phyloP scores from a whole-genome alignment of 768 basidiomycete genomes.

The Panaeolus papilionaceus region DNA sequence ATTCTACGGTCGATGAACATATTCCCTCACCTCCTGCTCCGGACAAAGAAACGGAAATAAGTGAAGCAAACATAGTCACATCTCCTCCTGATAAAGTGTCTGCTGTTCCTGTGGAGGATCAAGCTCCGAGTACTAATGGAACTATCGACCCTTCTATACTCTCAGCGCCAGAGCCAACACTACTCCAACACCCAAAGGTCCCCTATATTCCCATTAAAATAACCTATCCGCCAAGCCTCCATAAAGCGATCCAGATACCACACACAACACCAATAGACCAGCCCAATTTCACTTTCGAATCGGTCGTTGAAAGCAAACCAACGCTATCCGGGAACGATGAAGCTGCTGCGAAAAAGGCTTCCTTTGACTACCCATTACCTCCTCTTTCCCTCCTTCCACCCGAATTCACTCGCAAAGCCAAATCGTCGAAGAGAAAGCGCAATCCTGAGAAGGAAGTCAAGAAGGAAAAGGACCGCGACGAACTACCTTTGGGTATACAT shows the following conservation, averaged over 20 bases:
- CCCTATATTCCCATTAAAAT: constrained; percentile 25
- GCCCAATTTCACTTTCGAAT: constrained; percentile 25
- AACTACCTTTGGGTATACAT: constrained; percentile 66
- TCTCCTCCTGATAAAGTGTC: background rate
- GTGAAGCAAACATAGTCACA: background rate
- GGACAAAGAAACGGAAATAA: background rate
- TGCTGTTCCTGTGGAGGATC: background rate
- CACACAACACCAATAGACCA: constrained; percentile 20
- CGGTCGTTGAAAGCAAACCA: constrained; percentile 13
- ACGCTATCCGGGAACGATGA: background rate
- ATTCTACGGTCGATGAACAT: background rate
- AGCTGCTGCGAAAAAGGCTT: background rate
- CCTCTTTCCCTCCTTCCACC: constrained; percentile 58
- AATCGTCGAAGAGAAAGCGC: constrained; percentile 45
- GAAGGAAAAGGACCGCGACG: constrained; percentile 60
- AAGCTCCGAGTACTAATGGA: background rate
- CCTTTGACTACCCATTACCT: constrained; percentile 56
- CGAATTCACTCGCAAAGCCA: constrained; percentile 53
- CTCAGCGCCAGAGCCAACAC: background rate
- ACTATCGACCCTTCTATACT: constrained; percentile 3
- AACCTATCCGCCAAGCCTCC: constrained; percentile 28
- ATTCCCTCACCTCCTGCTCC: background rate
- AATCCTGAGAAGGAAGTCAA: constrained; percentile 53
- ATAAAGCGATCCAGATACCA: constrained; percentile 37
- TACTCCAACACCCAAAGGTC: constrained; percentile 12